These are phyloP conservation scores for Sarocladium oryzae DNA, from an alignment of 2,329 filamentous ascomycete genomes.

Conservation along the genomic window DNA sequence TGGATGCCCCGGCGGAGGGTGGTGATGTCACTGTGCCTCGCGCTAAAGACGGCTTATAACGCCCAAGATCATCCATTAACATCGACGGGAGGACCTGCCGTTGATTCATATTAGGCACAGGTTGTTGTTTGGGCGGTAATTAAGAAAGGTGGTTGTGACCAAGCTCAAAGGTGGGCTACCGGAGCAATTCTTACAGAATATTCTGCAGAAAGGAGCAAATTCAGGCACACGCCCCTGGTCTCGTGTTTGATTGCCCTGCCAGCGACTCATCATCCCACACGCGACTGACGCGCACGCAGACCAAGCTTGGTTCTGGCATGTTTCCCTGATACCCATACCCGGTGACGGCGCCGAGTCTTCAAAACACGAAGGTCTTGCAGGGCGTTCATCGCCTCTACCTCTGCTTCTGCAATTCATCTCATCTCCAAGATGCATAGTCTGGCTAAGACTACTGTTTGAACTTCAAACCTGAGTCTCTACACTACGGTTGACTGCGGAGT, in stretches of 20 bases:
- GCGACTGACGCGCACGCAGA: conserved; percentile 3
- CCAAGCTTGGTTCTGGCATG: not conserved
- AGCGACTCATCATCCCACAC: not conserved
- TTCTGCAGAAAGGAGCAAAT: not conserved
- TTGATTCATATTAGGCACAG: not conserved
- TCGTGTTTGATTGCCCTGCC: not conserved
- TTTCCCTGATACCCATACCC: not conserved
- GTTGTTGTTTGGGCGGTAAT: too few species aligned
- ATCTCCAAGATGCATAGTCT: not conserved
- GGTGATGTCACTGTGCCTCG: conserved; percentile 8
- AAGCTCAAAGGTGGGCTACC: not conserved
- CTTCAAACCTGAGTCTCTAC: not conserved
- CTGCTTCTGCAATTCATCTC: not conserved
- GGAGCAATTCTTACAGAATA: not conserved
- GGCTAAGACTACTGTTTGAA: not conserved
- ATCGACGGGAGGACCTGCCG: not conserved
- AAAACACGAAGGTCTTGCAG: not conserved
- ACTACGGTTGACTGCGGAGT: not conserved
- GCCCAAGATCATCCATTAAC: not conserved
- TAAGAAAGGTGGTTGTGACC: too few species aligned
- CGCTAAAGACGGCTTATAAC: not conserved
- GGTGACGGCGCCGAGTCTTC: conserved; percentile 4
- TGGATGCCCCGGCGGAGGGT: not conserved
- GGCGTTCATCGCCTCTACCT: not conserved
- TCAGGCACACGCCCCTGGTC: not conserved